phyloP scores from a whole-genome alignment of 2,329 filamentous ascomycete species.

The Talaromyces sp. region DNA sequence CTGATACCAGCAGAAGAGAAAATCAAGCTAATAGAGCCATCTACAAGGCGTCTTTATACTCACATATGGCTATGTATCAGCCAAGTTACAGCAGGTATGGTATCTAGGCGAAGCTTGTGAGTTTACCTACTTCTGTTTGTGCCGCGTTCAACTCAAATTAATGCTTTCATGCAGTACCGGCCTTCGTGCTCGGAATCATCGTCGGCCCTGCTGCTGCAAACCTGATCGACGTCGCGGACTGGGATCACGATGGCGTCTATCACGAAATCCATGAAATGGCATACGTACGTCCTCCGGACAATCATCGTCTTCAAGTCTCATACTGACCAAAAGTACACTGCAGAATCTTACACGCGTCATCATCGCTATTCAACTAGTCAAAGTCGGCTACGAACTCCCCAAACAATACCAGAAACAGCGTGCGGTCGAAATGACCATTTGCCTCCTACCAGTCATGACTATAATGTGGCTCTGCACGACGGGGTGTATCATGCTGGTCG shows the following conservation, averaged over 20 bases:
- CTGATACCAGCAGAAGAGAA: background rate
- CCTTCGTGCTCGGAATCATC: slow-evolving; percentile 52
- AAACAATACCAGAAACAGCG: slow-evolving; percentile 52
- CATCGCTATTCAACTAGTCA: slow-evolving; percentile 61
- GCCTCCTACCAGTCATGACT: slow-evolving; percentile 59
- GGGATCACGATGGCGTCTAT: slow-evolving; percentile 33
- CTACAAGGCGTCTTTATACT: slow-evolving; percentile 32
- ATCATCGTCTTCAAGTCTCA: background rate
- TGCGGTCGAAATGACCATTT: slow-evolving; percentile 54
- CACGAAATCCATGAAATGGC: slow-evolving; percentile 38
- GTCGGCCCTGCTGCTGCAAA: slow-evolving; percentile 55
- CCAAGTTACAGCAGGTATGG: slow-evolving; percentile 38
- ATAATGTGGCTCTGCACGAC: slow-evolving; percentile 61
- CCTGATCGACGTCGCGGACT: slow-evolving; percentile 47
- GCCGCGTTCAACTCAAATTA: background rate
- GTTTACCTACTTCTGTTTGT: slow-evolving; percentile 8
- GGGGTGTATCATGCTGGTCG: slow-evolving; percentile 52
- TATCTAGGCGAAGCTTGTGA: slow-evolving; percentile 41
- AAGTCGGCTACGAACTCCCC: slow-evolving; percentile 61
- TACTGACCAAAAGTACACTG: background rate
- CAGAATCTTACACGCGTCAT: slow-evolving; percentile 55
- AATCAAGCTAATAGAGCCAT: background rate
- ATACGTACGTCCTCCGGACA: slow-evolving; percentile 31
- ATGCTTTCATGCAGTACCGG: slow-evolving; percentile 47
- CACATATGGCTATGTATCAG: slow-evolving; percentile 32